Evolutionary conservation across 192 early-diverging fungal species (phyloP), one percentile per base, ranked within the genome.

Genomic region (Coemansia sp.): DNA sequence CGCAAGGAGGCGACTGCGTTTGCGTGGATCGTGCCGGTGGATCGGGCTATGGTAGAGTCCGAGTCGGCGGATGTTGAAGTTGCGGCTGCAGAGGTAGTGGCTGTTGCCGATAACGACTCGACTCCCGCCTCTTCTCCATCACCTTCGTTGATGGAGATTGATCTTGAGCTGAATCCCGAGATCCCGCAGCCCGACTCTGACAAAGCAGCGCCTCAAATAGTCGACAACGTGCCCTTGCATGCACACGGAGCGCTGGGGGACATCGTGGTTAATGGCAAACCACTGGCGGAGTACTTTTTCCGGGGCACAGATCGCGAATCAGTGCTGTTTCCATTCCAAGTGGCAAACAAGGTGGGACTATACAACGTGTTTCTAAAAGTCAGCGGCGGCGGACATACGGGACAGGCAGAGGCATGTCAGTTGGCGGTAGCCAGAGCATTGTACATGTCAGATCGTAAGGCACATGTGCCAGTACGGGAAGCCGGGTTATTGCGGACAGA

Each of bases 351-450:
- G n/a, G 59, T 89, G n/a, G 86, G 87, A 25, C 77, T 83, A 25
- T 97, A 83, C 72, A 94, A 95, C 70, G 88, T 90, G 37, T 97
- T 90, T 84, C 71, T 84, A 5, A 53, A 83, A 22, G 92, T 93
- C 10, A 56, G 76, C 1, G 93, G 93, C 35, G 90, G 93, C 38
- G 94, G 94, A 5, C 71, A 58, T 8, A 85, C 88, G 3, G 91
- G 92, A 10, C 93, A 97, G 80, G 85, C 90, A 9, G 84, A 85
- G 42, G 93, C 94, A 5, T 85, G 92, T 50, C 85, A 88, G 31
- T 82, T 92, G 37, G 94, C 86, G 3, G 65, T 94, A 33, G 85
- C 87, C 10, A 78, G 88, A 15, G 89, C 86, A 3, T 49, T 95
- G 7, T 65, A 81, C 26, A 77, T 85, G 38, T 82, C 86, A 30